Base-by-base conservation (phyloP, 768 basidiomycete genomes). In the Tylopilus plumbeoviolaceoides region DNA sequence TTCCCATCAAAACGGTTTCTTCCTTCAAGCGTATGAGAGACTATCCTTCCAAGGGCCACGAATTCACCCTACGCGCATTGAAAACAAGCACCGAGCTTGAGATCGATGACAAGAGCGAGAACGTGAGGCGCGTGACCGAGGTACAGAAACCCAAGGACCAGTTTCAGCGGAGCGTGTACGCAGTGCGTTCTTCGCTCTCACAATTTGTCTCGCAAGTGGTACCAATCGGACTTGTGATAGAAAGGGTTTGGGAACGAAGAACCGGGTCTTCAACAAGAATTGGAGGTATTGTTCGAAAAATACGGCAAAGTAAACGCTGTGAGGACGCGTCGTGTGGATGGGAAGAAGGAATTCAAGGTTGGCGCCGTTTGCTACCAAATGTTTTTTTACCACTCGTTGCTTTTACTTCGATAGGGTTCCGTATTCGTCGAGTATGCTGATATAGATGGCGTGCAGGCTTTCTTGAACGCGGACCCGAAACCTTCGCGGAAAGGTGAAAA, bases 11-110 rank as follows among this genome's bases (percentile, higher is more conserved):
- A 49, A 91, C 87, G 3, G 82, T 98, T 51, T 79, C 88, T 7
- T 94, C 91, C 7, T 98, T 98, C 83, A 95, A 95, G 70, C 89
- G 94, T 55, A 98, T 98, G 95, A 77, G 81, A 38, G 87, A 89
- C 27, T 89, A 80, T 64, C 45, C 76, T 4, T 65, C 70, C 25
- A 68, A 76, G 28, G 91, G 91, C 7, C 53, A 78, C 17, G 79
- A 81, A 18, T 92, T 89, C 78, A 75, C 97, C 53, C 77, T 78
- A 6, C 74, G 80, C 20, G 87, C 84, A n/a, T 74, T 98, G 69
- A 70, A 73, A 44, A 63, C 70, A 36, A 76, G 78, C 58, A 61
- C 66, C 8, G 68, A 78, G 46, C 78, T 98, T 39, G 90, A 91
- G 65, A 78, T 95, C 7, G 86, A 90, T 61, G 84, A 82, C 48